Base-by-base conservation (phyloP, 2,329 filamentous ascomycete species). In the Fusarium nelsonii region DNA sequence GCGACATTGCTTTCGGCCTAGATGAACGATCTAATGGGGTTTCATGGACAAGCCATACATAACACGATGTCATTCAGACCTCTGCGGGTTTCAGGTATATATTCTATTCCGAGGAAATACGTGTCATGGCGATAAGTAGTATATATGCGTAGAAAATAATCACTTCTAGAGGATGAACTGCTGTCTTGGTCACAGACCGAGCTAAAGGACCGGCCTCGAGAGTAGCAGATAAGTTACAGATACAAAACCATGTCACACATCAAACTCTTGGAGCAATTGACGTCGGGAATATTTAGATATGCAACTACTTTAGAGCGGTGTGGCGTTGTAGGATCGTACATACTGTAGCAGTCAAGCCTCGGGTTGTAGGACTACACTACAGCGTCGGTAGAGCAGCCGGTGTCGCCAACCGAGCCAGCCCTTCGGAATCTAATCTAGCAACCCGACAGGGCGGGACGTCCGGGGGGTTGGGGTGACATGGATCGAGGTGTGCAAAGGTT, bases 371-470 rank as follows among this genome's bases (percentile, higher is more conserved):
- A 63, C 52, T 23, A 58, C 46, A 45, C 39, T 26, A 26, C 32
- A 30, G 41, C 18, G 32, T 36, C 37, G 48, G 23, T 51, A 39
- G 48, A 51, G 48, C 46, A 50, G 36, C 52, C 57, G 55, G 71
- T 46, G 57, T 60, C 54, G 40, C 36, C 58, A 57, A 67, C 66
- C 63, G 71, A 73, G 67, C 69, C 71, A 73, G 57, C 50, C 62
- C 64, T 72, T 69, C 71, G 71, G 71, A 73, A 74, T 69, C 71
- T 50, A 40, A 74, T 67, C 69, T 50, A 40, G 50, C 58, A 61
- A 57, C 45, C 69, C 69, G 67, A 60, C 71, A 63, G 59, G 61
- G 48, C 61, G 67, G 69, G 68, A 58, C 58, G 56, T 44, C 45
- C 34, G 48, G 52, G 51, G 32, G 58, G 50, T 51, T 57, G 53